Conservation (phyloP, 2,329 filamentous ascomycete species). For the Nigrograna mackinnonii region DNA sequence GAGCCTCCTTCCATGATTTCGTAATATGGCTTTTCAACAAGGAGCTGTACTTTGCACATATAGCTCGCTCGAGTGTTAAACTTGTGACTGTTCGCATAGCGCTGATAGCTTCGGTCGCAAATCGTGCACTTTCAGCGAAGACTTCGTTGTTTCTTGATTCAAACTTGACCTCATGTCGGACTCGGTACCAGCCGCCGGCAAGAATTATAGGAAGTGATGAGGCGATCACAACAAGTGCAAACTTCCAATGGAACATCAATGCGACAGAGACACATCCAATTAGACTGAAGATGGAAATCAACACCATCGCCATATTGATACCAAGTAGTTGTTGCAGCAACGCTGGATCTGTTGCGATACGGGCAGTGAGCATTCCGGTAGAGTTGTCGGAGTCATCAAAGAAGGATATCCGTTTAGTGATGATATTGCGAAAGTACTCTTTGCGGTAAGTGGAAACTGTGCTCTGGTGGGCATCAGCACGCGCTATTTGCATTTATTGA, state of each 20-base stretch:
- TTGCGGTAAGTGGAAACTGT: slow-evolving; percentile 46
- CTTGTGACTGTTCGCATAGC: slow-evolving; percentile 71
- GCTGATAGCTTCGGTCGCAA: slow-evolving; percentile 70
- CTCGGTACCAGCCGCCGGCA: slow-evolving; percentile 48
- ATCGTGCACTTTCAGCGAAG: slow-evolving; percentile 70
- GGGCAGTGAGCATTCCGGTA: slow-evolving; percentile 60
- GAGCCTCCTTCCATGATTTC: slow-evolving; percentile 61
- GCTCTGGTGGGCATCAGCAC: slow-evolving; percentile 13
- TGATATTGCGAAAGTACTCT: slow-evolving; percentile 60
- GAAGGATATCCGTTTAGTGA: slow-evolving; percentile 59
- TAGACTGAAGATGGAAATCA: slow-evolving; percentile 66
- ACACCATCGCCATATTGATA: slow-evolving; percentile 58
- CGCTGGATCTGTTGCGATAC: slow-evolving; percentile 58
- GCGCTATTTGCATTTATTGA: slow-evolving; percentile 23
- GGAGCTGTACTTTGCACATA: slow-evolving; percentile 60
- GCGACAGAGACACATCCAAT: slow-evolving; percentile 65
- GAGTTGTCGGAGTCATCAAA: slow-evolving; percentile 63
- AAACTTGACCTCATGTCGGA: slow-evolving; percentile 63
- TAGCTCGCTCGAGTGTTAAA: slow-evolving; percentile 67
- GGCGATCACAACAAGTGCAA: slow-evolving; percentile 67
- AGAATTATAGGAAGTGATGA: slow-evolving; percentile 56
- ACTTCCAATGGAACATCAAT: slow-evolving; percentile 73
- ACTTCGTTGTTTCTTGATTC: slow-evolving; percentile 67
- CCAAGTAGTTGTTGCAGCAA: slow-evolving; percentile 64
- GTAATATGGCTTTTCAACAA: slow-evolving; percentile 62